Evolutionary conservation across 768 basidiomycete genomes (phyloP).

Genomic region (Flagelloscypha sp.): DNA sequence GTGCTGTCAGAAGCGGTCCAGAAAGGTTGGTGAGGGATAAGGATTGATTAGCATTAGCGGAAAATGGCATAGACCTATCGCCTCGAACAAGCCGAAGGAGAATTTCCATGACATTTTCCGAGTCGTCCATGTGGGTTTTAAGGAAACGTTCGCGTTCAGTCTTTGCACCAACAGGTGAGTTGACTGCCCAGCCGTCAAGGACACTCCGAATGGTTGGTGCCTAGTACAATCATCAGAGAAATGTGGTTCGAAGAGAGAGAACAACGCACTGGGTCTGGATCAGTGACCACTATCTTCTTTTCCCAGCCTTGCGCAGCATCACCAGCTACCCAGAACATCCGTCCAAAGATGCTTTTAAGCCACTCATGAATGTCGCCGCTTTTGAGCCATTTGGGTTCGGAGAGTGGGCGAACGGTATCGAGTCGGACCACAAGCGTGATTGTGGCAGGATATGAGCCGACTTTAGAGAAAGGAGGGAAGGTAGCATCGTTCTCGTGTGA

Average conservation of each 20-base stretch:
- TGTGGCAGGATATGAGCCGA: constrained; percentile 37
- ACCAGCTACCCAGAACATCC: constrained; percentile 81
- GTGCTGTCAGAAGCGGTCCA: constrained; percentile 63
- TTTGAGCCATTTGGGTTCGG: constrained; percentile 96
- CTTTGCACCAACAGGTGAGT: constrained; percentile 67
- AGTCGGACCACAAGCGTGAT: constrained; percentile 69
- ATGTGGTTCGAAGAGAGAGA: constrained; percentile 1
- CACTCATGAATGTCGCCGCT: constrained; percentile 92
- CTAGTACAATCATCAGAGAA: constrained; percentile 29
- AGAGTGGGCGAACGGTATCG: constrained; percentile 81
- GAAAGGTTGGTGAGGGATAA: constrained; percentile 34
- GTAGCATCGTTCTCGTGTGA: constrained; percentile 46
- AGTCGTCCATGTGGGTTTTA: constrained; percentile 77
- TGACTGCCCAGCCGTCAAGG: constrained; percentile 83
- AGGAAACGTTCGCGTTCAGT: constrained; percentile 83
- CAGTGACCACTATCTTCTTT: constrained; percentile 83
- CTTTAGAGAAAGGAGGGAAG: constrained; percentile 65
- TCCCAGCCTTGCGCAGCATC: constrained; percentile 89
- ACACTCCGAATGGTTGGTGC: constrained; percentile 88
- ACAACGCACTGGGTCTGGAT: constrained; percentile 85
- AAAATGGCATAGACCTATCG: constrained; percentile 68
- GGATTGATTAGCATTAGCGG: constrained; percentile 41
- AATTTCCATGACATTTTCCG: constrained; percentile 89
- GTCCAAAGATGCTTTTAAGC: constrained; percentile 80
- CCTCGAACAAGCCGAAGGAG: constrained; percentile 86